A percentile compares a stretch with the other conserved stretches of the same genome.
Conservation (phyloP, 176 grass and related monocot genomes). For the Hsuehochloa calcarea region DNA sequence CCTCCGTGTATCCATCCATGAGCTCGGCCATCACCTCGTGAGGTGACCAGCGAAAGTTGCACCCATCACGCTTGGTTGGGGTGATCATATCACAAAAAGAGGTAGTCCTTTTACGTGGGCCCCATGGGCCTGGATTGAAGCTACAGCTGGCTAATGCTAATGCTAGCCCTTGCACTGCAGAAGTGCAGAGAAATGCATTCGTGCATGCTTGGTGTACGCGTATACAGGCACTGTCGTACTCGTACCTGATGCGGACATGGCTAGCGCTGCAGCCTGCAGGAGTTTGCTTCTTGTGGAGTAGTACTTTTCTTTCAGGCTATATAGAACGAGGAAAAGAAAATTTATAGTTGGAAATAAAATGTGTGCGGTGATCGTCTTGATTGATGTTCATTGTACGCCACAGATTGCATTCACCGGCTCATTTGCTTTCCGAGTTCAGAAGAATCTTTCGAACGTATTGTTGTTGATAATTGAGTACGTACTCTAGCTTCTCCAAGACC, state of each 20-base stretch:
- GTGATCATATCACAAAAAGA: not conserved
- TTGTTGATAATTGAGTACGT: not conserved
- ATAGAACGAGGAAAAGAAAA: not conserved
- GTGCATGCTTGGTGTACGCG: not conserved
- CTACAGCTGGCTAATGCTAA: not conserved
- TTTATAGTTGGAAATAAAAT: not conserved
- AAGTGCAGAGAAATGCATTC: not conserved
- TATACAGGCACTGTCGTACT: not conserved
- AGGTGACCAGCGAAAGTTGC: constrained; percentile 24
- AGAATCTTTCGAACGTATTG: not conserved
- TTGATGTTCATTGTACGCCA: not conserved
- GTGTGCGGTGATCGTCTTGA: not conserved
- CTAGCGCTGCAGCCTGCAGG: not conserved
- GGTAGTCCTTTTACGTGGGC: not conserved
- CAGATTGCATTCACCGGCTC: not conserved
- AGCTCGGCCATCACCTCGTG: not conserved
- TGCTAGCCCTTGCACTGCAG: not conserved
- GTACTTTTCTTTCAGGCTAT: not conserved
- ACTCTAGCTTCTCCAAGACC: not conserved
- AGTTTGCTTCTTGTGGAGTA: not conserved
- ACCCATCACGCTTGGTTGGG: constrained; percentile 12
- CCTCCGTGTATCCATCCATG: not conserved
- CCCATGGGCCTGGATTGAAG: not conserved
- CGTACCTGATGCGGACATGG: not conserved
- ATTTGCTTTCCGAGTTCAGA: not conserved